Evolutionary conservation across 768 basidiomycete genomes (phyloP).

Genomic region (Suillus cothurnatus): DNA sequence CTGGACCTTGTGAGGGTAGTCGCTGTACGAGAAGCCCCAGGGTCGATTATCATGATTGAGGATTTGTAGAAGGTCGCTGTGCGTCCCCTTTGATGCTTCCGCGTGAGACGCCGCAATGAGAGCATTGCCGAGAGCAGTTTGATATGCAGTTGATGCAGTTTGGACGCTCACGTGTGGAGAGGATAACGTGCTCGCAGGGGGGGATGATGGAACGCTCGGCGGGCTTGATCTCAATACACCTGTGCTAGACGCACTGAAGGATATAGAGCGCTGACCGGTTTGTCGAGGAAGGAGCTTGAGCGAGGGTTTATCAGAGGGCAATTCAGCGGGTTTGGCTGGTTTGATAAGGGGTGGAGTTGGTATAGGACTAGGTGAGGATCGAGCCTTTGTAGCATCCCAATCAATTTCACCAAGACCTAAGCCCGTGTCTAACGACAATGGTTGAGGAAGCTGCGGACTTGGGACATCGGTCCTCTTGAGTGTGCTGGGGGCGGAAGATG

Average conservation of each 20-base stretch:
- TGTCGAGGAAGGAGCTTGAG: slow-evolving; percentile 43
- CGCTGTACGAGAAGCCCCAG: slow-evolving; percentile 88
- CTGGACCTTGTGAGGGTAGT: slow-evolving; percentile 73
- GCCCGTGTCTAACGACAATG: slow-evolving; percentile 55
- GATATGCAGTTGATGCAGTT: slow-evolving; percentile 37
- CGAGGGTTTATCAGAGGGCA: slow-evolving; percentile 38
- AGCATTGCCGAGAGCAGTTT: slow-evolving; percentile 83
- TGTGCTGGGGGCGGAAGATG: slow-evolving; percentile 31
- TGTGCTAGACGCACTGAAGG: slow-evolving; percentile 45
- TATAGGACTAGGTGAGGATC: slow-evolving; percentile 3
- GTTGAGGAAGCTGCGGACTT: slow-evolving; percentile 56
- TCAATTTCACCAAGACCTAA: slow-evolving; percentile 57
- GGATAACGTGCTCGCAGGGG: slow-evolving; percentile 46
- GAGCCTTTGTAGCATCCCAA: slow-evolving; percentile 40
- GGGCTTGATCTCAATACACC: slow-evolving; percentile 42
- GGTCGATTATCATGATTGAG: slow-evolving; percentile 86
- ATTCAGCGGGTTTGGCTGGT: slow-evolving; percentile 26
- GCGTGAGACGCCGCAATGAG: slow-evolving; percentile 94
- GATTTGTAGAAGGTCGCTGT: slow-evolving; percentile 89
- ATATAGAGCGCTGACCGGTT: slow-evolving; percentile 71
- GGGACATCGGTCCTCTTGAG: slow-evolving; percentile 40
- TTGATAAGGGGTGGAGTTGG: slow-evolving; percentile 20
- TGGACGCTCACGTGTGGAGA: slow-evolving; percentile 26
- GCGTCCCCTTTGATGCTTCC: slow-evolving; percentile 89
- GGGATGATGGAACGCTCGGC: slow-evolving; percentile 53